phyloP scores from a whole-genome alignment of 352 stramenopile genomes.

The Phytophthora ramorum region DNA sequence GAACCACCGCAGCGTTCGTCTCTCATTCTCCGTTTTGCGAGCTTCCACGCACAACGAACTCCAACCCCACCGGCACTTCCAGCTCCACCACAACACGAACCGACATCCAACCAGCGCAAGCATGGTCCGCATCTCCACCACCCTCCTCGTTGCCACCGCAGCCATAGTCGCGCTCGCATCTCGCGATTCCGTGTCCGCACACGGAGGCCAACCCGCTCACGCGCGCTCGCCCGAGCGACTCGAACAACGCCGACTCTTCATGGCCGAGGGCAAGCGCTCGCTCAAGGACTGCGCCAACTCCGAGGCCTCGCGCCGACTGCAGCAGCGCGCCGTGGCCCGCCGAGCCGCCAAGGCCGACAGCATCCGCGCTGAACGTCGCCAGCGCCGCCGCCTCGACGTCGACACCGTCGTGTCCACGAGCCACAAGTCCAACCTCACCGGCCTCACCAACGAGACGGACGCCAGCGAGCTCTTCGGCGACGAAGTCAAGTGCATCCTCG shows the following conservation, averaged over 20 bases:
- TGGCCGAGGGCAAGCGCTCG: slow-evolving; percentile 17
- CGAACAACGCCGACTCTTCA: too few species aligned
- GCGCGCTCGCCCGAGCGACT: slow-evolving; percentile 10
- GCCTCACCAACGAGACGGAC: slow-evolving; percentile 14
- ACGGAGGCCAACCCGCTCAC: slow-evolving; percentile 6
- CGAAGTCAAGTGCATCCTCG: slow-evolving; percentile 36
- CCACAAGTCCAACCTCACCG: slow-evolving; percentile 33
- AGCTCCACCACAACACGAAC: neutral
- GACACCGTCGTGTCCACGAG: slow-evolving; percentile 23
- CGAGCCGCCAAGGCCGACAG: slow-evolving; percentile 19
- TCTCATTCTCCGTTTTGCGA: slow-evolving; percentile 16
- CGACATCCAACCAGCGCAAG: too few species aligned
- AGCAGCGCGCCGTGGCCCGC: slow-evolving; percentile 12
- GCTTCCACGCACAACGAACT: neutral
- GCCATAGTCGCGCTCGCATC: slow-evolving; percentile 1
- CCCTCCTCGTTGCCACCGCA: neutral
- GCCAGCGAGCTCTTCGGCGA: slow-evolving; percentile 28
- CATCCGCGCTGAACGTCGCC: slow-evolving; percentile 17
- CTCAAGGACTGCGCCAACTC: slow-evolving; percentile 27
- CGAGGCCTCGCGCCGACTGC: too few species aligned
- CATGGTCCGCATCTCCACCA: slow-evolving; percentile 15
- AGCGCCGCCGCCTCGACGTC: slow-evolving; percentile 22
- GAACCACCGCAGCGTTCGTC: too few species aligned
- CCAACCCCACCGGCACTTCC: too few species aligned
- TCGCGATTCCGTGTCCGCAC: neutral